A percentile compares a stretch with the other conserved stretches of the same genome.
phyloP scores from a whole-genome alignment of 768 basidiomycete genomes.

The Mrakia hoshinonis region DNA sequence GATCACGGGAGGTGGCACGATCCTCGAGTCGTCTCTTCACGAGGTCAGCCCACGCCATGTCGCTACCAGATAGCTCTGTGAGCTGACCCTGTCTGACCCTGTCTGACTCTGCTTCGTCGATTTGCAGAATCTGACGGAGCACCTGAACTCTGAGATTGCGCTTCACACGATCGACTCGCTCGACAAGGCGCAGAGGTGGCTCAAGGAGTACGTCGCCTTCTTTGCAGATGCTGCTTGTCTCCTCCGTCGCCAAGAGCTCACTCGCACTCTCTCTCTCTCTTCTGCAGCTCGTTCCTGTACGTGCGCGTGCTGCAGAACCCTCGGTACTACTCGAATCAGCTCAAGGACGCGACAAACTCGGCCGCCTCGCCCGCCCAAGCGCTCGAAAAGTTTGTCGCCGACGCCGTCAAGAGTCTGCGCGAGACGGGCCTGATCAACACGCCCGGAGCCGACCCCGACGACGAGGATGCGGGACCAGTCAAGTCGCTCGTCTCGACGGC shows the following conservation, averaged over 20 bases:
- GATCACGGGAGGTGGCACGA: conserved; percentile 49
- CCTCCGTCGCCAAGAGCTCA: neutral
- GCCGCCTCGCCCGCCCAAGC: conserved; percentile 32
- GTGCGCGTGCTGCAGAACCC: conserved; percentile 81
- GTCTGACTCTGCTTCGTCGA: conserved; percentile 33
- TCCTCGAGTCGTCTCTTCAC: conserved; percentile 61
- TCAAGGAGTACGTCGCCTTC: conserved; percentile 33
- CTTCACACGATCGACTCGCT: conserved; percentile 69
- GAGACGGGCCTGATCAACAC: conserved; percentile 13
- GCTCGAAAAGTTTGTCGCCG: conserved; percentile 49
- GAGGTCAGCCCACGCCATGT: conserved; percentile 34
- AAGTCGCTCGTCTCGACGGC: neutral
- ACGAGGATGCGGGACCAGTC: neutral
- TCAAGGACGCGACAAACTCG: conserved; percentile 7
- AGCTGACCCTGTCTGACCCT: neutral
- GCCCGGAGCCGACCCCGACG: neutral
- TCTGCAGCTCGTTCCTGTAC: conserved; percentile 65
- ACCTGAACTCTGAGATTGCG: conserved; percentile 88
- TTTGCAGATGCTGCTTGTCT: neutral
- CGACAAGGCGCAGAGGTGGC: conserved; percentile 67
- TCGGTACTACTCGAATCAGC: conserved; percentile 50
- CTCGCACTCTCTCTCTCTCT: neutral
- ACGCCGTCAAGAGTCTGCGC: conserved; percentile 14
- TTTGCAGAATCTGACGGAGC: conserved; percentile 78
- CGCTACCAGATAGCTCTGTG: neutral